Evolutionary conservation across 1,139 yeast species (phyloP).

Genomic region (Kodamaea ohmeri): DNA sequence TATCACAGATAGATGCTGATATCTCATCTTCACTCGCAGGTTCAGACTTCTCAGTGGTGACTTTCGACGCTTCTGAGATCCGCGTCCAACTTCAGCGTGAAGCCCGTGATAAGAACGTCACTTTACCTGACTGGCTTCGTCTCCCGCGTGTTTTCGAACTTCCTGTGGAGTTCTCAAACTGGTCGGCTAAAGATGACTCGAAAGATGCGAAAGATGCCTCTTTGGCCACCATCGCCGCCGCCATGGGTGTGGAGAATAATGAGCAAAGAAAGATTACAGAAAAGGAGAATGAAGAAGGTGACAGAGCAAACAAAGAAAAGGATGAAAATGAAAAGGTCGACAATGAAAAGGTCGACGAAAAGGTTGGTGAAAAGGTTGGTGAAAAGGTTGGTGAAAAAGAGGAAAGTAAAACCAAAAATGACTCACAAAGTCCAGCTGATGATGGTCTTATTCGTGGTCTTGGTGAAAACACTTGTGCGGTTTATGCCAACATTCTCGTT

Average conservation of each 20-base stretch:
- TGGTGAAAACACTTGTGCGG: neutral
- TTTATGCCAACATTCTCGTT: conserved; percentile 42
- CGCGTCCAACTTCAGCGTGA: conserved; percentile 78
- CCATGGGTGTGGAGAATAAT: conserved; percentile 55
- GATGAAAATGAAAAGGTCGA: neutral
- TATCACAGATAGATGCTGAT: conserved; percentile 49
- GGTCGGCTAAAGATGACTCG: conserved; percentile 43
- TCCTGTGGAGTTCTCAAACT: conserved; percentile 65
- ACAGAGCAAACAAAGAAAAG: neutral
- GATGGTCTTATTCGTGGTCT: too few species aligned
- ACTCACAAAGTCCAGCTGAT: neutral
- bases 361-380: too few species aligned
- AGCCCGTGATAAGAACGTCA: conserved; percentile 72
- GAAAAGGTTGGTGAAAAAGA: too few species aligned
- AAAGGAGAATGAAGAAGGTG: neutral
- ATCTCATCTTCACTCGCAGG: conserved; percentile 45
- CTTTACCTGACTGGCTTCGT: conserved; percentile 71
- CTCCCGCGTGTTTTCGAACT: conserved; percentile 78
- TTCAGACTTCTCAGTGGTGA: conserved; percentile 62
- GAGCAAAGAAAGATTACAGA: too few species aligned
- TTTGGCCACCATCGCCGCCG: conserved; percentile 53
- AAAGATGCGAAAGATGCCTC: conserved; percentile 18
- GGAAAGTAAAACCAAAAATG: conserved; percentile 14
- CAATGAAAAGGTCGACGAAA: conserved; percentile 12
- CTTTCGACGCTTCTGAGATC: conserved; percentile 65